Evolutionary conservation across 306 rosid species (phyloP).

Genomic region (Prunus fruticosa): DNA sequence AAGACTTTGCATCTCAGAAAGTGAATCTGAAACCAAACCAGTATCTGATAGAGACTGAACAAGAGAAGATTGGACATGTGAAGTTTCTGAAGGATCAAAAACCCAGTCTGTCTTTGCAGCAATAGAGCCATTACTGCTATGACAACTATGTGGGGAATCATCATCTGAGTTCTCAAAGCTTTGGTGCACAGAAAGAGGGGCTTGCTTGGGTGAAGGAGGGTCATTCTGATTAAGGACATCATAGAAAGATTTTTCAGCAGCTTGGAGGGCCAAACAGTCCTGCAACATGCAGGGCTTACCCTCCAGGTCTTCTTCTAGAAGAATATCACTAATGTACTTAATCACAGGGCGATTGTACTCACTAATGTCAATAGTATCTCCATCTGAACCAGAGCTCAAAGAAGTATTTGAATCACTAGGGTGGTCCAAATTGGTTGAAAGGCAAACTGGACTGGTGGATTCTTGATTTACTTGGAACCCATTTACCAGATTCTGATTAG

Average conservation of each 20-base stretch:
- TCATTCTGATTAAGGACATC: conserved; percentile 27
- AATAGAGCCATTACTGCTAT: conserved; percentile 21
- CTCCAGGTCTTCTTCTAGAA: conserved; percentile 33
- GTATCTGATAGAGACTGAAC: conserved; percentile 18
- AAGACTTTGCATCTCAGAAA: conserved; percentile 18
- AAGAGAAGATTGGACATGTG: conserved; percentile 19
- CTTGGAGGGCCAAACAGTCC: conserved; percentile 33
- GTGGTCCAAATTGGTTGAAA: conserved; percentile 18
- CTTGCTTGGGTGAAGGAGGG: conserved; percentile 19
- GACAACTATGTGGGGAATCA: conserved; percentile 2
- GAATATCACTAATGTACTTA: conserved; percentile 32
- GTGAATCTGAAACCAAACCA: conserved; percentile 24
- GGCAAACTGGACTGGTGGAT: conserved; percentile 8
- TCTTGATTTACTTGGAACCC: conserved; percentile 35
- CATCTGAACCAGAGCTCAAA: conserved; percentile 31
- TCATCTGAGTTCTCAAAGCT: conserved; percentile 21
- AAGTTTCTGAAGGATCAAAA: conserved; percentile 17
- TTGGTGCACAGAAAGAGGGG: conserved; percentile 6
- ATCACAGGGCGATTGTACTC: conserved; percentile 31
- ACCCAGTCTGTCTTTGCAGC: conserved; percentile 20
- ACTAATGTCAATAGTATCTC: conserved; percentile 16
- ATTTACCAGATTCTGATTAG: conserved; percentile 1
- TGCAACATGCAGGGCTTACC: conserved; percentile 19
- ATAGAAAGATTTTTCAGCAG: conserved; percentile 30
- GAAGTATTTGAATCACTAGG: conserved; percentile 15